Percentiles rank a stretch among this genome's conserved stretches.
Conservation (phyloP, 495 filamentous ascomycete species). For the Penicillium robsamsonii region DNA sequence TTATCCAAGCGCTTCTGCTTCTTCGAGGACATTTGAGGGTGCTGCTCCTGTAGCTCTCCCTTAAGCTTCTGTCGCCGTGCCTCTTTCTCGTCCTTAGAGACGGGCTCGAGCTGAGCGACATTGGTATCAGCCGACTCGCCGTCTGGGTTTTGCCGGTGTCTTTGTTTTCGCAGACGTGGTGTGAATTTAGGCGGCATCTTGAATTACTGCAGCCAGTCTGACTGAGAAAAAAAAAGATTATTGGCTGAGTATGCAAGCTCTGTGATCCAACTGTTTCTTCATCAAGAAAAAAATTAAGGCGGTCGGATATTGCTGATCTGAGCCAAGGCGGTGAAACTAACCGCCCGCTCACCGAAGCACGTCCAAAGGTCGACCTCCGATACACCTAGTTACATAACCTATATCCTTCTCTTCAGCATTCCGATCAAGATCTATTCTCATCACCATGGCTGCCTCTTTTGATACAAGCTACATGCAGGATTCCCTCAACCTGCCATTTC, state of each 20-base stretch:
- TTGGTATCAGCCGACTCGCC: slow-evolving; percentile 61
- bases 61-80: slow-evolving; percentile 65
- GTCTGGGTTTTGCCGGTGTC: slow-evolving; percentile 41
- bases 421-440: background rate
- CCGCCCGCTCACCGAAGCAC: slow-evolving; percentile 17
- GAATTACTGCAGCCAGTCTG: slow-evolving; percentile 14
- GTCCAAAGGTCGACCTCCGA: background rate
- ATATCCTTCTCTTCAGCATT: background rate
- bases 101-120: slow-evolving; percentile 65
- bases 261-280: slow-evolving; percentile 16
- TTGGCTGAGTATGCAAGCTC: slow-evolving; percentile 1
- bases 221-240: slow-evolving; percentile 19
- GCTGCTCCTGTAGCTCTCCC: slow-evolving; percentile 56
- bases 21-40: slow-evolving; percentile 78
- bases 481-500: slow-evolving; percentile 58
- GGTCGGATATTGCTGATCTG: slow-evolving; percentile 24
- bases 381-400: background rate
- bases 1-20: slow-evolving; percentile 95
- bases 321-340: slow-evolving; percentile 20
- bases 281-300: slow-evolving; percentile 31
- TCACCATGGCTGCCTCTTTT: slow-evolving; percentile 33
- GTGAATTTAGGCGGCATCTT: slow-evolving; percentile 72
- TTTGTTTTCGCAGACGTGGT: slow-evolving; percentile 77
- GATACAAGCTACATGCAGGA: slow-evolving; percentile 34
- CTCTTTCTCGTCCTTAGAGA: slow-evolving; percentile 64